These are phyloP conservation scores for Wickerhamomyces chambardii DNA, from an alignment of 805 yeast species.

Conservation along the genomic window DNA sequence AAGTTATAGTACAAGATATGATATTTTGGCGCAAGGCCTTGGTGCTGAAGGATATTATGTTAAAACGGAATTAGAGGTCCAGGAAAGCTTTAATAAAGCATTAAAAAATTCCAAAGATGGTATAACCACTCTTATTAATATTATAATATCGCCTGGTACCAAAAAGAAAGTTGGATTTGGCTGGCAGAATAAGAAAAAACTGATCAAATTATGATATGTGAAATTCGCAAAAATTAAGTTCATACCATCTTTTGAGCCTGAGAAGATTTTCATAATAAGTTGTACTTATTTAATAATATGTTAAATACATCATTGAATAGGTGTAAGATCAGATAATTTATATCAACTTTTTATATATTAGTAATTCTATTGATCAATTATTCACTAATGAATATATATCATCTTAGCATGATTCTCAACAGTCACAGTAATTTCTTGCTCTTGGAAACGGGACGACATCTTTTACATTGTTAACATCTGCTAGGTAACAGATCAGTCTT, in stretches of 20 bases:
- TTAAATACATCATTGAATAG: too few relatives aligned
- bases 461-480: constrained; percentile 69
- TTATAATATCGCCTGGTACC: constrained; percentile 51
- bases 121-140: constrained; percentile 41
- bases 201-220: background rate
- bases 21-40: constrained; percentile 40
- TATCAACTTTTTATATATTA: too few relatives aligned
- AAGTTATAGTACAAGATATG: constrained; percentile 47
- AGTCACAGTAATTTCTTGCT: constrained; percentile 43
- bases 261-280: too few relatives aligned
- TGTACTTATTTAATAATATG: too few relatives aligned
- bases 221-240: too few relatives aligned
- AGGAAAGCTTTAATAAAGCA: constrained; percentile 24
- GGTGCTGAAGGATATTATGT: constrained; percentile 49
- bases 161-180: constrained; percentile 51
- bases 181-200: constrained; percentile 48
- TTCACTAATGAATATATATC: too few relatives aligned
- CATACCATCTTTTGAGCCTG: too few relatives aligned
- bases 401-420: constrained; percentile 26
- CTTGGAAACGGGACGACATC: constrained; percentile 89
- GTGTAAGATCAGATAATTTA: too few relatives aligned
- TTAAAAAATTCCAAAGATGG: constrained; percentile 19
- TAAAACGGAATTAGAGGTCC: constrained; percentile 29
- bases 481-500: constrained; percentile 64
- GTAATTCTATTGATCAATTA: too few relatives aligned